A percentile compares a stretch with the other conserved stretches of the same genome.
Conservation (phyloP, 2,329 filamentous ascomycete species). For the Ilyonectria mors-panacis region DNA sequence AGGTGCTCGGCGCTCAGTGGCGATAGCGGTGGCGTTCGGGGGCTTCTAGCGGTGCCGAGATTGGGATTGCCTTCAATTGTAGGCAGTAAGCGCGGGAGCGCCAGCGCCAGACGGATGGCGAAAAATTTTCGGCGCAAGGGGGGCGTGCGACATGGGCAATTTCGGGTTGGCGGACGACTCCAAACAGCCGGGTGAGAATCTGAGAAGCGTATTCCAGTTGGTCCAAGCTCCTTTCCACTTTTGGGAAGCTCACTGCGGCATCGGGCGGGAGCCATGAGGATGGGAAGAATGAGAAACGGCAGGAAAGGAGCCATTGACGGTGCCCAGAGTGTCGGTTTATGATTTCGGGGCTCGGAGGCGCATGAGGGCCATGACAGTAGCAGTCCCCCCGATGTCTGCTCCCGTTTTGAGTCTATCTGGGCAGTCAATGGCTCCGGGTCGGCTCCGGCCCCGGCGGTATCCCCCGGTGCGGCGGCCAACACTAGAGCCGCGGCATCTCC, state of each 20-base stretch:
- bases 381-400: neutral
- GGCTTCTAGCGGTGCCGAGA: constrained; percentile 32
- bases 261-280: constrained; percentile 22
- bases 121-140: constrained; percentile 48
- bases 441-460: constrained; percentile 9
- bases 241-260: constrained; percentile 39
- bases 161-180: constrained; percentile 41
- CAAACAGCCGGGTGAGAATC: constrained; percentile 40
- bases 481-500: constrained; percentile 31
- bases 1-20: neutral
- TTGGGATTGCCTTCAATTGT: constrained; percentile 35
- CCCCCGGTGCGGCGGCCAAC: constrained; percentile 5
- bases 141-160: constrained; percentile 42
- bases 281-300: constrained; percentile 10
- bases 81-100: constrained; percentile 3
- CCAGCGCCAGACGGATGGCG: constrained; percentile 17
- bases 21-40: constrained; percentile 33
- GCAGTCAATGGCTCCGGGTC: constrained; percentile 26
- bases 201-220: constrained; percentile 36
- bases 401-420: neutral
- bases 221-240: constrained; percentile 47
- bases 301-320: constrained; percentile 33
- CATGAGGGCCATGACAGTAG: neutral
- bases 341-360: neutral
- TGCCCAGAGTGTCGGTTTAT: neutral